Base-by-base conservation (phyloP, 2,329 filamentous ascomycete genomes). In the Colletotrichum agaves region DNA sequence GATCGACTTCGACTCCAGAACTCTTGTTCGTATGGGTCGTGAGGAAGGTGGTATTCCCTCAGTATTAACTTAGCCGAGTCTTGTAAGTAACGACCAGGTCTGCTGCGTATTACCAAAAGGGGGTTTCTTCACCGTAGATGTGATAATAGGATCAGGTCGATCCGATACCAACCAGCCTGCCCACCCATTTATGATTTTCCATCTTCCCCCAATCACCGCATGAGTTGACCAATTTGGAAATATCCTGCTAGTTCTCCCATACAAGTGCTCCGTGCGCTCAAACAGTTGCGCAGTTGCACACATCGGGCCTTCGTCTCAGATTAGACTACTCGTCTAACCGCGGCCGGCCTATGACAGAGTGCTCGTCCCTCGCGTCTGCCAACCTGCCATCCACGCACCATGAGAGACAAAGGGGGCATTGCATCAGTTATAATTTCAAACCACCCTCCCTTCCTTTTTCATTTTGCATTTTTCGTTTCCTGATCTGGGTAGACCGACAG, bases 231-330 rank as follows among this genome's bases (percentile, higher is more conserved):
- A 49, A 64, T 59, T 19, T 37, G 61, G 64, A n/a, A 67, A 64
- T 64, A 47, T 64, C 61, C 39, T 17, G 35, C 31, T 27, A n/a
- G 31, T 50, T 23, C 53, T 15, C 33, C 41, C 64, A 53, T 67
- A 49, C 44, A 64, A 53, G 37, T 53, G 64, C 61, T 67, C 64
- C 47, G 64, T 67, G 64, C 64, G 64, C 64, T 64, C 64, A 67
- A 67, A 67, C 64, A 67, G 61, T 67, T 67, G 53, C 53, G 61
- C 61, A 58, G 64, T 64, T 64, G 61, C 61, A 67, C 47, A 64
- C 61, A 67, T 67, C 64, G 47, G 64, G 49, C 52, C 55, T 64
- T 55, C 64, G 64, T 67, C 64, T 67, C 64, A 67, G 64, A 67
- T 64, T 67, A 43, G 47, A 55, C 64, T 64, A 55, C 64, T 60